Evolutionary conservation across 805 yeast species (phyloP).

Genomic region (Yamadazyma ubonensis): DNA sequence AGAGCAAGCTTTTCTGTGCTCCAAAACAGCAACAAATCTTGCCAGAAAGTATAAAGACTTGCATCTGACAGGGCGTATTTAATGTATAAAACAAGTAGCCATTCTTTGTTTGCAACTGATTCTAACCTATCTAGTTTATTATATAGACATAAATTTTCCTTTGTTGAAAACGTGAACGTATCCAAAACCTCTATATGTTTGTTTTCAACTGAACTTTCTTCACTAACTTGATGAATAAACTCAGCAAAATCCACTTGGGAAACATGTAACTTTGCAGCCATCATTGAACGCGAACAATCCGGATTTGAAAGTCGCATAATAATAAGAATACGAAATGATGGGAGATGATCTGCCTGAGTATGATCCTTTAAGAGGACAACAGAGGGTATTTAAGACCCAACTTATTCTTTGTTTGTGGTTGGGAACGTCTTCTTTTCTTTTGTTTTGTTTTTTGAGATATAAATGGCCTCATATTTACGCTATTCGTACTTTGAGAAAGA

Average conservation of each 20-base stretch:
- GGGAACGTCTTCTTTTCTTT: constrained; percentile 46
- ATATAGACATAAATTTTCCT: constrained; percentile 1
- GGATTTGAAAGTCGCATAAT: neutral
- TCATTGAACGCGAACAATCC: neutral
- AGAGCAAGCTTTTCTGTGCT: neutral
- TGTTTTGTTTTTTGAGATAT: constrained; percentile 52
- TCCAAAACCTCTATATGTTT: neutral
- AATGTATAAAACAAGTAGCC: constrained; percentile 5
- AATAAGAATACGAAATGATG: constrained; percentile 1
- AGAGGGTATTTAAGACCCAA: constrained; percentile 59
- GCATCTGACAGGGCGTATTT: constrained; percentile 2
- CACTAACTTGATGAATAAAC: neutral
- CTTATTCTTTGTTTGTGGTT: constrained; percentile 46
- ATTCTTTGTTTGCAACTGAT: constrained; percentile 4
- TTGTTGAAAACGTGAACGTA: neutral
- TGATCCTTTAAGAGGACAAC: constrained; percentile 29
- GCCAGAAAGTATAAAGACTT: constrained; percentile 7
- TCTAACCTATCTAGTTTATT: constrained; percentile 4
- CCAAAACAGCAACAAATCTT: neutral
- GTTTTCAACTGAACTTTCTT: neutral
- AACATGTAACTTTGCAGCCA: constrained; percentile 6
- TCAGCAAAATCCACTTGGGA: neutral
- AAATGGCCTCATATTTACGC: constrained; percentile 60
- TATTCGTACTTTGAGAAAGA: constrained; percentile 49
- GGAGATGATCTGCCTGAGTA: constrained; percentile 13